Percentiles rank a stretch among this genome's conserved stretches.
Evolutionary conservation across 2,329 filamentous ascomycete species (phyloP).

Genomic region (Bertia moriformis): DNA sequence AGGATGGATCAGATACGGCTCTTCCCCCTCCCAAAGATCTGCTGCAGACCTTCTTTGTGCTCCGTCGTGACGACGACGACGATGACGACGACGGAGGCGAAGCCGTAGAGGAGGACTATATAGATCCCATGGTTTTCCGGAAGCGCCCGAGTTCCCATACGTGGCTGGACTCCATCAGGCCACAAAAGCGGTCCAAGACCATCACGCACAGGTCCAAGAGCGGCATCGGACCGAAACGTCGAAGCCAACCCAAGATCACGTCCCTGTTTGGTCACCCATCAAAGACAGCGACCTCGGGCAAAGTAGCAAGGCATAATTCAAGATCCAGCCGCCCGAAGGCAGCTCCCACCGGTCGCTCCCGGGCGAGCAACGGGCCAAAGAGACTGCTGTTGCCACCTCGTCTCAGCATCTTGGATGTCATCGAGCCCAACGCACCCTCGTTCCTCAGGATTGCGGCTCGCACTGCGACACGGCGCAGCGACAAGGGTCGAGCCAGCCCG

Average conservation of each 20-base stretch:
- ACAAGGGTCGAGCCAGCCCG: slow-evolving; percentile 39
- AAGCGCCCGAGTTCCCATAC: not conserved
- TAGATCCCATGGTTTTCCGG: slow-evolving; percentile 32
- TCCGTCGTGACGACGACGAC: slow-evolving; percentile 6
- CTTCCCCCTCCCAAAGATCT: too few relatives aligned
- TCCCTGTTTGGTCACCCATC: not conserved
- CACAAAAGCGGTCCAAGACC: too few relatives aligned
- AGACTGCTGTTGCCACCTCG: slow-evolving; percentile 17
- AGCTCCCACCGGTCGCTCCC: not conserved
- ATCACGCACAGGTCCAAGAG: too few relatives aligned
- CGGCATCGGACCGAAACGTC: not conserved
- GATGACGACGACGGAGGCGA: slow-evolving; percentile 16
- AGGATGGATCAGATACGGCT: too few relatives aligned
- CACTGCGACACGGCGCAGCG: slow-evolving; percentile 28
- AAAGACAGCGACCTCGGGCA: too few relatives aligned
- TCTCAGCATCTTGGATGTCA: slow-evolving; percentile 47
- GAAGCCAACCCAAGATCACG: slow-evolving; percentile 22
- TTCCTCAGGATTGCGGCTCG: slow-evolving; percentile 50
- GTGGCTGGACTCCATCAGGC: too few relatives aligned
- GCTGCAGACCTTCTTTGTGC: too few relatives aligned
- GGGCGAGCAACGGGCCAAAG: slow-evolving; percentile 2
- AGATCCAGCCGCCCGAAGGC: not conserved
- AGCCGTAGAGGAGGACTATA: slow-evolving; percentile 31
- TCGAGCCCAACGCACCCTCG: slow-evolving; percentile 32
- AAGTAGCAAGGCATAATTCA: not conserved